Evolutionary conservation across 768 basidiomycete genomes (phyloP), one percentile per base, ranked within the genome.

Genomic region (Termitomyces sp.): DNA sequence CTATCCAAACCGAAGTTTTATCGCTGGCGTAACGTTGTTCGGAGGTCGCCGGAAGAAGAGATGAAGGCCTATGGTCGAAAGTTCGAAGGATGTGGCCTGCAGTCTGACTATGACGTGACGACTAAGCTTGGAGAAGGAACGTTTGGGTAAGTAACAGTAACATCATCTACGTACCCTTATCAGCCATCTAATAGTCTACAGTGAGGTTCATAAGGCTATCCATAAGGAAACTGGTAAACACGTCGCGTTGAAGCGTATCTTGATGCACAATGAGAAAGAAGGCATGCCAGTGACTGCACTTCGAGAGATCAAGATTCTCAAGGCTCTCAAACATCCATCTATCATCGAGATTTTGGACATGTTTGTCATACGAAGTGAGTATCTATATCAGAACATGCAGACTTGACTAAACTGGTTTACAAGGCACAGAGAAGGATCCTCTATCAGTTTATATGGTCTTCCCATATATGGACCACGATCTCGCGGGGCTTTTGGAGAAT

Each of bases 391-490:
- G 53, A 1, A 1, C 0, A 5, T 49, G 13, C 8, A 24, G 5
- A 20, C 37, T 45, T 31, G 18, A 28, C 51, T 56, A 39, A 41
- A 29, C 31, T 42, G 42, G 24, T 48, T 55, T 26, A 16, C 45
- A 60, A 87, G 86, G 87, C 68, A 87, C 78, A 58, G 82, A 80
- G 12, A 84, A 82, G 60, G 85, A 87, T 47, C 85, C 88, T 26
- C 75, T 92, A 54, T 92, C 91, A 4, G 92, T 98, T 15, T 97
- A 92, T 73, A 97, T 98, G 94, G 96, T 98, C 42, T 99, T 98
- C 67, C 97, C 97, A 0, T 99, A 98, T 73, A 98, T 98, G 97
- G 97, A 98, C 66, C 96, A 99, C 66, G 97, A 99, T 72, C 83
- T 99, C 12, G 94, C 96, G 2, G 97, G 97, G 3, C 71, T 98